A percentile compares a stretch with the other conserved stretches of the same genome.
phyloP scores from a whole-genome alignment of 148 eudicot species.

The Rhododendron molle region DNA sequence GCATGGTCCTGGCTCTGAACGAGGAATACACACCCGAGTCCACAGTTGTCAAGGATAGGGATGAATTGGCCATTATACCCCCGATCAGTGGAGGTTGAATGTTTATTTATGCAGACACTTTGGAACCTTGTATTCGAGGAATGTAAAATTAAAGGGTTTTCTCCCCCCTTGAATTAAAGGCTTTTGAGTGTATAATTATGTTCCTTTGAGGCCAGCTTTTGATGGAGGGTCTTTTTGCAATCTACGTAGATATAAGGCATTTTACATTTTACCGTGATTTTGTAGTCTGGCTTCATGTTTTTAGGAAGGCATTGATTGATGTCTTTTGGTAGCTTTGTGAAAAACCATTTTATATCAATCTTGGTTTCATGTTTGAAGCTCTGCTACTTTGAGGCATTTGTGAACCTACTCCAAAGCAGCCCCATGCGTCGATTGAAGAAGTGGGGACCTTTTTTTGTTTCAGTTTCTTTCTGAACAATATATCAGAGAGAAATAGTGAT shows the following conservation, averaged over 20 bases:
- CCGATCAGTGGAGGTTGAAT: slow-evolving; percentile 88
- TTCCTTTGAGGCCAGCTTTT: background rate
- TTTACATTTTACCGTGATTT: background rate
- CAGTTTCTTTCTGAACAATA: background rate
- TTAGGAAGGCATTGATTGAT: background rate
- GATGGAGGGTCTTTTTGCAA: background rate
- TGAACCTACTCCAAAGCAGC: background rate
- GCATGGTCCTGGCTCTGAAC: slow-evolving; percentile 82
- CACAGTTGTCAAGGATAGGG: slow-evolving; percentile 53
- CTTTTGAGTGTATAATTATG: background rate
- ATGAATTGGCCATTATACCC: slow-evolving; percentile 93
- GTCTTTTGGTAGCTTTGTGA: background rate
- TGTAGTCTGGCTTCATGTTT: background rate
- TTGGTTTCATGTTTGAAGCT: background rate
- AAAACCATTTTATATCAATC: background rate
- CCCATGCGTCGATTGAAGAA: background rate
- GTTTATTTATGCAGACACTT: background rate
- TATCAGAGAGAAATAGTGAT: background rate
- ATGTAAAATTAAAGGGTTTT: background rate
- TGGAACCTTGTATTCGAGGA: background rate
- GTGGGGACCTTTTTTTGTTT: background rate
- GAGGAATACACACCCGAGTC: slow-evolving; percentile 80
- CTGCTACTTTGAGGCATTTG: background rate
- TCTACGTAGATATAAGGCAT: background rate
- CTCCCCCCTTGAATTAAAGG: background rate